phyloP scores from a whole-genome alignment of 2,329 filamentous ascomycete species.

The Ascochyta pisi region DNA sequence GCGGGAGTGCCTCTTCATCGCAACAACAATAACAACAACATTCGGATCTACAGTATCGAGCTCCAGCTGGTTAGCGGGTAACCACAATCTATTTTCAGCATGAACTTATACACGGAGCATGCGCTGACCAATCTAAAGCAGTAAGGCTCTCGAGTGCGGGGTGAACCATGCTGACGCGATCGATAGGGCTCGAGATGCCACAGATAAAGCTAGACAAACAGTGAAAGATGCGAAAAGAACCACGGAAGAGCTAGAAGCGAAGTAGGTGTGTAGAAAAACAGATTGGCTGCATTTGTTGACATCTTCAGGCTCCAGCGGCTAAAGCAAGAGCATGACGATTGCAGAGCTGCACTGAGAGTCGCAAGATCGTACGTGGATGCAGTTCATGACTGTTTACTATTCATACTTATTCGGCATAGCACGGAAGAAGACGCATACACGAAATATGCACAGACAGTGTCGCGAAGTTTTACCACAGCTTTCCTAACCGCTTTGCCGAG shows the following conservation, averaged over 20 bases:
- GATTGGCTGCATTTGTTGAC: neutral
- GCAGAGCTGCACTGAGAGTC: neutral
- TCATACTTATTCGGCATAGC: neutral
- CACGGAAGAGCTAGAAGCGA: neutral
- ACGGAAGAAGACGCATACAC: conserved; percentile 12
- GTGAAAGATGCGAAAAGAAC: neutral
- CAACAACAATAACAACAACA: too few species aligned
- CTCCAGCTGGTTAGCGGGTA: neutral
- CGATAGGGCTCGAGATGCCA: conserved; percentile 2
- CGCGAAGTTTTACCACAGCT: conserved; percentile 3
- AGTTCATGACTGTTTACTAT: neutral
- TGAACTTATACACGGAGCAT: neutral
- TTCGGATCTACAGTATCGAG: too few species aligned
- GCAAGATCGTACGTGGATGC: conserved; percentile 66
- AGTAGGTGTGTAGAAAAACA: neutral
- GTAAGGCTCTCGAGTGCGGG: neutral
- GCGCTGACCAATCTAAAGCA: neutral
- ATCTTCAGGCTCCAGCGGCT: conserved; percentile 3
- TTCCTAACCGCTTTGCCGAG: conserved; percentile 10
- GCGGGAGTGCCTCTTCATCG: too few species aligned
- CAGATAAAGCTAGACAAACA: neutral
- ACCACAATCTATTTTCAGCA: neutral
- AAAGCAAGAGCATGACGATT: conserved; percentile 5
- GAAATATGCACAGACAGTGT: conserved; percentile 1
- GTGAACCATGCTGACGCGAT: neutral